Conservation (phyloP, 345 rosid species). For the Pugionium dolabratum region DNA sequence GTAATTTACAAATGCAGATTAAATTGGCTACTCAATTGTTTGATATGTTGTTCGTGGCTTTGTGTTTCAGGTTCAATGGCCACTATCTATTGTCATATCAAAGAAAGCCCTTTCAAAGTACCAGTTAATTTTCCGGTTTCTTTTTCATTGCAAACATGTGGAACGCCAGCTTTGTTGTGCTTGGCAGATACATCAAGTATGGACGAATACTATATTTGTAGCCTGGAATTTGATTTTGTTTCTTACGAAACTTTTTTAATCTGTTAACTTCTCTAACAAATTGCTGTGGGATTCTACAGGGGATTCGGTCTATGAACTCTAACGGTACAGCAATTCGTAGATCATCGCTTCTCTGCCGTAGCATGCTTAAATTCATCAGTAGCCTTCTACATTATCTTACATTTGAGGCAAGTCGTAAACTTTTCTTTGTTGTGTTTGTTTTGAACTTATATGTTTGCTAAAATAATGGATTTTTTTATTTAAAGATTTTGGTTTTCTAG, state of each 20-base stretch:
- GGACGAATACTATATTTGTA: conserved; percentile 25
- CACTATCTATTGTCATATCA: conserved; percentile 89
- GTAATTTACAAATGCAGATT: not conserved
- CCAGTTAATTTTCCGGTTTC: conserved; percentile 86
- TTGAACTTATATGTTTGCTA: conserved; percentile 1
- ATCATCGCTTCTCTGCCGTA: conserved; percentile 93
- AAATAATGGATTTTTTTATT: not conserved
- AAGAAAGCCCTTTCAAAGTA: conserved; percentile 86
- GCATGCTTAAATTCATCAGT: conserved; percentile 92
- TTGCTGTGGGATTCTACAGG: conserved; percentile 49
- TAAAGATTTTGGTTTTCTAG: not conserved
- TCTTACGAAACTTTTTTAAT: conserved; percentile 9
- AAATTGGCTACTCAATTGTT: conserved; percentile 7
- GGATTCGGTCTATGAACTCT: conserved; percentile 69
- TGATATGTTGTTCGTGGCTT: conserved; percentile 32
- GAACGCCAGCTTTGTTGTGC: conserved; percentile 96
- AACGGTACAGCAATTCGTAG: conserved; percentile 80
- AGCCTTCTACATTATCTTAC: conserved; percentile 97
- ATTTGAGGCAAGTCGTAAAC: conserved; percentile 70
- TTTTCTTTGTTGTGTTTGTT: conserved; percentile 30
- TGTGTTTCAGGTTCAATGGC: conserved; percentile 85
- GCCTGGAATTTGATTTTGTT: not conserved
- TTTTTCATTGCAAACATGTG: conserved; percentile 92
- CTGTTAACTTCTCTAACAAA: conserved; percentile 33
- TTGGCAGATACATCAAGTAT: conserved; percentile 98